Base-by-base conservation (phyloP, 306 rosid genomes). In the Vigna mungo region DNA sequence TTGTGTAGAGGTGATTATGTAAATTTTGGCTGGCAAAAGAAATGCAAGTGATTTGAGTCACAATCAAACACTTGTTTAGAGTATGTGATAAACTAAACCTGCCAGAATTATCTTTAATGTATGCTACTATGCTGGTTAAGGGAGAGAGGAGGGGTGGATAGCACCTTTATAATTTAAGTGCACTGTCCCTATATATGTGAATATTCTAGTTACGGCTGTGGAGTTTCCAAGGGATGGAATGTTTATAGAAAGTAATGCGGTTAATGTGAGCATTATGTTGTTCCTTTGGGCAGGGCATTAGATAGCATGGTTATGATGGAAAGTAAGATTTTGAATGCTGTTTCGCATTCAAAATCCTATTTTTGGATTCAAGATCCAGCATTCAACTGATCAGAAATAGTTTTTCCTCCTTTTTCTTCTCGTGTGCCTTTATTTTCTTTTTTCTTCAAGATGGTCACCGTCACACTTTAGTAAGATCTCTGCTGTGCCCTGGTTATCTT, bases 101-200 rank as follows among this genome's bases (percentile, higher is more conserved):
- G 36, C 17, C 2, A 12, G 27, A 51, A 47, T 39, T 52, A 3
- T 47, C 34, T 49, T 43, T 13, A 78, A 66, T 5, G 58, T 67
- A 16, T 23, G 84, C 82, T 2, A 55, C 80, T 23, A 81, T 32
- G 9, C 55, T 62, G 43, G 71, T 66, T 60, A 75, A 63, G 25
- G 86, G 90, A 46, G 48, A 27, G 53, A 7, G 86, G 90, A 67
- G 67, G 72, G 36, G 58, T 80, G 77, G 44, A 81, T 51, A 16
- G 72, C 9, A 13, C 75, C 82, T 78, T 27, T 69, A 10, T 85
- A 88, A 17, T 21, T 11, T 0, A 82, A 78, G 69, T 68, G 68
- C 14, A 56, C 59, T 7, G 71, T 59, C 46, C 85, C 89, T 4
- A 80, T 83, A 73, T 83, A 86, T 27, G 83, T 84, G 67, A 84